Evolutionary conservation across 176 grass and related monocot species (phyloP), one percentile per base, ranked within the genome.

Genomic region (Tillandsia leiboldiana): DNA sequence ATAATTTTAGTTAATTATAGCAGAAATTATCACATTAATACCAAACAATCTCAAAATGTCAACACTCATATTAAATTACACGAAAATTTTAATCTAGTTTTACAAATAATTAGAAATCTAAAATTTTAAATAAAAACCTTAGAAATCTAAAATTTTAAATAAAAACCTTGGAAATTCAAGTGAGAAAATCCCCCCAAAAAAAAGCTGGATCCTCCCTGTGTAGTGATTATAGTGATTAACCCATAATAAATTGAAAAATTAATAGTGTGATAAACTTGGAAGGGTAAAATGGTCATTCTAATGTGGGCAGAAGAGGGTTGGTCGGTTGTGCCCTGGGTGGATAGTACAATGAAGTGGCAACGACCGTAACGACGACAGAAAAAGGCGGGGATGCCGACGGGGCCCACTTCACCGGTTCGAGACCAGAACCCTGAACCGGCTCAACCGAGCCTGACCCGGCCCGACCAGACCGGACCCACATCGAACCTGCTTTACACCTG

Each of bases 361-460:
- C 79, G 66, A 48, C 72, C 72, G 47, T 62, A 75, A 70, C 72
- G 82, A 26, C 77, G 67, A 62, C 57, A 53, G 72, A 57, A 54
- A 73, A 81, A 58, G 27, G 27, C 48, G n/a, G 11, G 15, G 50
- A 51, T 1, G 58, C 57, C 57, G 50, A 20, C 10, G 2, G 11
- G 62, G 14, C 7, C 51, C 77, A 15, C 61, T 0, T 0, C 17
- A 62, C 67, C 48, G 17, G 57, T 61, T 51, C 51, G 50, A 12
- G 29, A 47, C 49, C 15, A 61, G 3, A 9, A 15, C 42, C 0
- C 65, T 3, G 18, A 12, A 23, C 10, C 15, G 26, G 56, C 10
- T 61, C 56, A 61, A 2, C 13, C 56, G 17, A 20, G 7, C 22
- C 3, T 0, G 15, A 61, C 56, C 13, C 12, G 79, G 71, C 1